Conservation (phyloP, 2,329 filamentous ascomycete genomes). For the Monilinia laxa region DNA sequence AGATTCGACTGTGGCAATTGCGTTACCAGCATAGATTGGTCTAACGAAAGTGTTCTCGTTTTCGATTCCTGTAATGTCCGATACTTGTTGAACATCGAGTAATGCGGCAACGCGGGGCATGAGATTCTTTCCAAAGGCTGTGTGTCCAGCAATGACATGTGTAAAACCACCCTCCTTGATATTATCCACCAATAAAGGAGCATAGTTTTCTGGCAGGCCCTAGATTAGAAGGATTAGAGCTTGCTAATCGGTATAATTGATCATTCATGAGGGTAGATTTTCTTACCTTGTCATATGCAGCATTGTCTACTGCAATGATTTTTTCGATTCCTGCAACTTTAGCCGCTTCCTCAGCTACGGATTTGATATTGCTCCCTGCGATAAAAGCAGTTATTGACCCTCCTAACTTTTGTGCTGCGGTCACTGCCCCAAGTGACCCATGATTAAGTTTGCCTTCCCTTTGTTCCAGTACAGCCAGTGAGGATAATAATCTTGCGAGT, state of each 20-base stretch:
- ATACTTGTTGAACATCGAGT: slow-evolving; percentile 89
- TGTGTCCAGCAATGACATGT: slow-evolving; percentile 86
- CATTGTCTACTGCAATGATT: slow-evolving; percentile 84
- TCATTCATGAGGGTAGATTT: not conserved
- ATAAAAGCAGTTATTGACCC: slow-evolving; percentile 84
- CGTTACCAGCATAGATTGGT: slow-evolving; percentile 96
- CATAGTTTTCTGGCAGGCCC: slow-evolving; percentile 91
- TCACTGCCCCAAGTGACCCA: slow-evolving; percentile 79
- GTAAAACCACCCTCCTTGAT: slow-evolving; percentile 95
- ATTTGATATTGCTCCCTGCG: slow-evolving; percentile 75
- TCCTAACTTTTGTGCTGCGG: slow-evolving; percentile 82
- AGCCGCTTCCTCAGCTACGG: slow-evolving; percentile 76
- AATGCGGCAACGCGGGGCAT: slow-evolving; percentile 89
- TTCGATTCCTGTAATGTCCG: slow-evolving; percentile 84
- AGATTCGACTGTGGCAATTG: slow-evolving; percentile 93
- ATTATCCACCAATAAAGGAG: slow-evolving; percentile 90
- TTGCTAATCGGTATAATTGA: not conserved
- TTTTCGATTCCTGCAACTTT: slow-evolving; percentile 91
- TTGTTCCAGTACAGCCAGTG: slow-evolving; percentile 89
- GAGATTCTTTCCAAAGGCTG: slow-evolving; percentile 94
- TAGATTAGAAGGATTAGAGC: slow-evolving; percentile 40
- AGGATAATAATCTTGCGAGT: slow-evolving; percentile 73
- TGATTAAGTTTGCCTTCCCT: slow-evolving; percentile 81
- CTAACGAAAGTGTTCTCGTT: slow-evolving; percentile 92
- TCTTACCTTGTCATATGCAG: slow-evolving; percentile 82